Evolutionary conservation across 768 basidiomycete species (phyloP).

Genomic region (Tremella yokohamensis): DNA sequence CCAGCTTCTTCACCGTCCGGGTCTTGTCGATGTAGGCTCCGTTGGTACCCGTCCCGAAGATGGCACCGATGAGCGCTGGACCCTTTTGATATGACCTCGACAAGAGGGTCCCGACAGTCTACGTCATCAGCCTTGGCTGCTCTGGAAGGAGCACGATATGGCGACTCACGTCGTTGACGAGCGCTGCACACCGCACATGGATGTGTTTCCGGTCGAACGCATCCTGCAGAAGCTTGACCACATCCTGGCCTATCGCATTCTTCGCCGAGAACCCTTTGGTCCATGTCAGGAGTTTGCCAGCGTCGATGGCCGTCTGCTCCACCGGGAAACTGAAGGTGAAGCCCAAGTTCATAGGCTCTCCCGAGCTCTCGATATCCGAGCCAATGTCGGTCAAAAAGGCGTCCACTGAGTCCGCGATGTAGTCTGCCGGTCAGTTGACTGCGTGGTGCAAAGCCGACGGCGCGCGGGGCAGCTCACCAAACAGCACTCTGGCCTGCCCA

Average conservation of each 20-base stretch:
- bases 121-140: constrained; percentile 2
- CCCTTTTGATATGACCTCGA: constrained; percentile 92
- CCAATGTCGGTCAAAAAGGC: constrained; percentile 76
- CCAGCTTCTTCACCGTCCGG: constrained; percentile 77
- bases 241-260: constrained; percentile 82
- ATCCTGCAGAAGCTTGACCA: constrained; percentile 83
- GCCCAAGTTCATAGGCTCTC: constrained; percentile 63
- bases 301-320: constrained; percentile 86
- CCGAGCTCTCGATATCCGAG: constrained; percentile 39
- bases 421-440: constrained; percentile 60
- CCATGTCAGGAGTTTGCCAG: constrained; percentile 78
- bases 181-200: constrained; percentile 82
- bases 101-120: constrained; percentile 94
- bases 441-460: neutral
- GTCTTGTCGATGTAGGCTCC: constrained; percentile 93
- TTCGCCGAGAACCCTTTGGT: constrained; percentile 94
- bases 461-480: constrained; percentile 58
- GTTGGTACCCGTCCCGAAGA: constrained; percentile 98
- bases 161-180: constrained; percentile 82
- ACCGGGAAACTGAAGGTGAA: constrained; percentile 96
- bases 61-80: constrained; percentile 76
- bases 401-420: constrained; percentile 94
- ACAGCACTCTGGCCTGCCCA: constrained; percentile 79
- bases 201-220: constrained; percentile 88
- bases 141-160: neutral